These are phyloP conservation scores for Macrocybe gigantea DNA, from an alignment of 768 basidiomycete genomes.

Conservation along the genomic window DNA sequence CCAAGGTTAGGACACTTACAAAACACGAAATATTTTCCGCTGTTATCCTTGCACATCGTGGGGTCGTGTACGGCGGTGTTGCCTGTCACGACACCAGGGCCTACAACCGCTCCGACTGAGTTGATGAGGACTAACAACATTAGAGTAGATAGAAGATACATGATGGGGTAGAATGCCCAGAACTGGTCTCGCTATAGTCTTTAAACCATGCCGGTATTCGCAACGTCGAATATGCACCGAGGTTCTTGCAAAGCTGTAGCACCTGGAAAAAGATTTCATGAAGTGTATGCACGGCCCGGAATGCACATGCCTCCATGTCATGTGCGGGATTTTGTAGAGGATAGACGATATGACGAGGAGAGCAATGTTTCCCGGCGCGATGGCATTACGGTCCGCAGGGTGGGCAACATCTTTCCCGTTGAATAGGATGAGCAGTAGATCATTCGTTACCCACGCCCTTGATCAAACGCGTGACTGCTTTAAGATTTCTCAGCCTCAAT, in stretches of 20 bases:
- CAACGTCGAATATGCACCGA: not conserved
- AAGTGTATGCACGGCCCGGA: no score
- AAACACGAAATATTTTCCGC: constrained; percentile 43
- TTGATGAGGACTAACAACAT: constrained; percentile 4
- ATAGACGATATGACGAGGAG: no score
- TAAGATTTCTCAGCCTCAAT: no score
- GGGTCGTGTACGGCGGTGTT: constrained; percentile 42
- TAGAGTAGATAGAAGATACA: not conserved
- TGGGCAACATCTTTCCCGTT: no score
- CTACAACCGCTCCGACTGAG: constrained; percentile 20
- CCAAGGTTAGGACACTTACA: constrained; percentile 22
- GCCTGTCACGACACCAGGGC: constrained; percentile 32
- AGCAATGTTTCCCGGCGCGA: no score
- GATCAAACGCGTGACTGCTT: no score
- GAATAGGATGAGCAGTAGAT: no score
- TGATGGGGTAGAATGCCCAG: not conserved
- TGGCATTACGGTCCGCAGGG: no score
- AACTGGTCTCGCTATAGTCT: not conserved
- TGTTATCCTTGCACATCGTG: constrained; percentile 42
- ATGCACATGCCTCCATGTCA: no score
- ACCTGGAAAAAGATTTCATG: no score
- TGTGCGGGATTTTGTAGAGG: no score
- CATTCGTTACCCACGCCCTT: no score
- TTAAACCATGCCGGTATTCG: not conserved
- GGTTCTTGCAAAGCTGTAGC: not conserved